phyloP scores from a whole-genome alignment of 2,329 filamentous ascomycete genomes.

The Rutstroemia sp. region DNA sequence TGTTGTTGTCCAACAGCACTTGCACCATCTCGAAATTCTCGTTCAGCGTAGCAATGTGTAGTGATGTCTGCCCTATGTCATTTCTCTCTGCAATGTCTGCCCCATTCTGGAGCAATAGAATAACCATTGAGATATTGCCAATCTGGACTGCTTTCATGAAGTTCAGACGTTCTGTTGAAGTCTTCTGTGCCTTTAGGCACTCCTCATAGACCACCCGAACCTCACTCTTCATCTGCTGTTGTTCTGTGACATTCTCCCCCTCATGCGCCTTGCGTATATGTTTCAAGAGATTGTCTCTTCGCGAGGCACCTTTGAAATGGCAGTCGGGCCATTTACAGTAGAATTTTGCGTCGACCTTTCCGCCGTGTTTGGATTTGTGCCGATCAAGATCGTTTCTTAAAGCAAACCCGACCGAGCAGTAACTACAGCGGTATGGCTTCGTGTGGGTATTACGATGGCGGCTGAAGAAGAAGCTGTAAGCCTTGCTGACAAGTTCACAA shows the following conservation, averaged over 20 bases:
- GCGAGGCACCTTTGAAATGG: conserved; percentile 13
- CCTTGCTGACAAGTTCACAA: conserved; percentile 3
- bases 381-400: conserved; percentile 14
- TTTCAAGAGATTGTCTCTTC: conserved; percentile 16
- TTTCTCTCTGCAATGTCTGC: conserved; percentile 13
- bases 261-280: conserved; percentile 14
- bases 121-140: conserved; percentile 11
- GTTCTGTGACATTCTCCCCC: background rate
- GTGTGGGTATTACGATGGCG: conserved; percentile 17
- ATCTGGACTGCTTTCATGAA: conserved; percentile 13
- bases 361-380: conserved; percentile 14
- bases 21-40: conserved; percentile 9
- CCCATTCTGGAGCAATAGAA: conserved; percentile 7
- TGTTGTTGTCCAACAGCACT: conserved; percentile 3
- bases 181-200: conserved; percentile 10
- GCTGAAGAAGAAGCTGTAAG: conserved; percentile 6
- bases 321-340: conserved; percentile 15
- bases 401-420: conserved; percentile 14
- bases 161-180: conserved; percentile 9
- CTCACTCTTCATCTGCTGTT: conserved; percentile 1
- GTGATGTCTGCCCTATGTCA: conserved; percentile 8
- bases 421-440: conserved; percentile 12
- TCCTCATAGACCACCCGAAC: conserved; percentile 10
- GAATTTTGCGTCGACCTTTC: conserved; percentile 11
- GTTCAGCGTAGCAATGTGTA: conserved; percentile 14